Evolutionary conservation across 768 basidiomycete genomes (phyloP).

Genomic region (Collybiopsis luxurians): DNA sequence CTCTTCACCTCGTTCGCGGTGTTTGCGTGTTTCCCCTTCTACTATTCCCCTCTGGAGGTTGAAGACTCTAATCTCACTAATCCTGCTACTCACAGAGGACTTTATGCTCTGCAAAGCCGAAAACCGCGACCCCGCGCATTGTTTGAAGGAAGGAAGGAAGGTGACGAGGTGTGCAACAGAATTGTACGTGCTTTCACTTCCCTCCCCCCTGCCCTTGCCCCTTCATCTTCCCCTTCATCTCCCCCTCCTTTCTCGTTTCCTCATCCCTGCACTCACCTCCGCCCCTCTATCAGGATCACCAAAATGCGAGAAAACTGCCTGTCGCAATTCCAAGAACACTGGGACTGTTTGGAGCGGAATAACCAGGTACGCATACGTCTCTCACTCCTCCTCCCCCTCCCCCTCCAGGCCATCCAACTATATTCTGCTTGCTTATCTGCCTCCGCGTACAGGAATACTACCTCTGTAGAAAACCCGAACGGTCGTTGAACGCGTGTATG

Average conservation of each 20-base stretch:
- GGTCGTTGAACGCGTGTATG: slow-evolving; percentile 87
- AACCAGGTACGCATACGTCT: slow-evolving; percentile 73
- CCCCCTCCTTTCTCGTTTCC: neutral
- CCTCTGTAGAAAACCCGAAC: slow-evolving; percentile 86
- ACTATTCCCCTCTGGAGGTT: neutral
- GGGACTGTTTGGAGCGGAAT: slow-evolving; percentile 90
- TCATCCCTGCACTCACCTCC: neutral
- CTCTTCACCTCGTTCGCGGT: neutral
- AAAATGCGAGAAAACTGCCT: slow-evolving; percentile 94
- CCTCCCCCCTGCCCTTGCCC: neutral
- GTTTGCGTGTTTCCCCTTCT: neutral
- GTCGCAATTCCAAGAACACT: slow-evolving; percentile 85
- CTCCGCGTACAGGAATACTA: slow-evolving; percentile 84
- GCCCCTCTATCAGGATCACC: slow-evolving; percentile 55
- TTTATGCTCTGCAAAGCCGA: slow-evolving; percentile 98
- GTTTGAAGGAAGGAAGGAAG: slow-evolving; percentile 91
- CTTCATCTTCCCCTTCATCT: neutral
- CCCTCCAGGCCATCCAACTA: no score
- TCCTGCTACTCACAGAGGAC: slow-evolving; percentile 55
- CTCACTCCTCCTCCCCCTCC: no score
- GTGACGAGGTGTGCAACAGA: slow-evolving; percentile 96
- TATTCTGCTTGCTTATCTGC: no score
- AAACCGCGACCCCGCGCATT: slow-evolving; percentile 86
- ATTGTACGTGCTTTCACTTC: slow-evolving; percentile 55
- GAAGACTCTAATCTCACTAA: neutral